Base-by-base conservation (phyloP, 179 eudicot species). In the Beta macrorhiza region DNA sequence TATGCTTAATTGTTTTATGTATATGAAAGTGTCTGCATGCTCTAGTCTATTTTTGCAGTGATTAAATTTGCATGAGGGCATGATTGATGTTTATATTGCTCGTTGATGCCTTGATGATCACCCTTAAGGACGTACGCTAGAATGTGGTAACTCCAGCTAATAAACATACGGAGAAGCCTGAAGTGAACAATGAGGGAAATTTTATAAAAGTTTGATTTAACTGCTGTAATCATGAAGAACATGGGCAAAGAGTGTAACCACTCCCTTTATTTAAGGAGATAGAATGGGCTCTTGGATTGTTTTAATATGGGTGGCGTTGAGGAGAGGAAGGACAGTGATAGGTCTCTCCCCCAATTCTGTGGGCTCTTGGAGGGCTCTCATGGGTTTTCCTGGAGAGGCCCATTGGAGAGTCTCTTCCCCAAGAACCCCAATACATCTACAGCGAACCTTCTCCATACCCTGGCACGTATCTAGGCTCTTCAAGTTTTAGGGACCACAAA, bases 41-140 rank as follows among this genome's bases (percentile, higher is more conserved):
- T 22, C 52, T 72, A 14, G 71, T 72, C 44, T 75, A 71, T 72
- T 61, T 59, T 59, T 61, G 22, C 14, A 5, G 51, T 56, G 76
- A 58, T 15, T 51, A 22, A 45, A 15, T 11, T 20, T 58, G 47
- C 53, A 25, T 3, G 51, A 64, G 76, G 53, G 76, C 59, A 56
- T 56, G 42, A 65, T 70, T 71, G 32, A 22, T 47, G 12, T 47
- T 58, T 44, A 47, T 78, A n/a, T 57, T 47, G 25, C 20, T 58
- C 58, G 58, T 13, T 22, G 20, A 64, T 53, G 52, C 63, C 17
- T 63, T 45, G 8, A 10, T 67, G 32, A 76, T 65, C 20, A 5
- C 53, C 15, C 11, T 64, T 13, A 19, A 19, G 69, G 71, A 57
- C 69, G 63, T 17, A 11, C 63, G 22, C 44, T 63, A 67, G 72